Conservation (phyloP, 1,284 basidiomycete genomes). For the Phenoliferia sp. region DNA sequence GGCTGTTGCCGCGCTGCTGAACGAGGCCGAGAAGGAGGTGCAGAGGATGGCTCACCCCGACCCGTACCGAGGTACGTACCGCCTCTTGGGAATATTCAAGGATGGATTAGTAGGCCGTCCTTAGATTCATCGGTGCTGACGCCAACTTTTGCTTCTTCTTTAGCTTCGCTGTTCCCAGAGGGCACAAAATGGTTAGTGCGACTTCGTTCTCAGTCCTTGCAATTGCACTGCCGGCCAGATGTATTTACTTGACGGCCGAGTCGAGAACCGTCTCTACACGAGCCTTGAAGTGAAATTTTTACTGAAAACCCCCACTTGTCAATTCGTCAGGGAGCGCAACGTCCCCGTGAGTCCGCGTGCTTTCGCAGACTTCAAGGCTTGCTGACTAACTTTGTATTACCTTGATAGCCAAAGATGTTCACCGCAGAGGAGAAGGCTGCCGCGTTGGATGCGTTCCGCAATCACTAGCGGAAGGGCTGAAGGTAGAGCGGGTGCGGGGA, state of each 20-base stretch:
- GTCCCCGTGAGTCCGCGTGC: conserved; percentile 27
- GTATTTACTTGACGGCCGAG: too few species aligned
- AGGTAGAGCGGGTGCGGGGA: neutral
- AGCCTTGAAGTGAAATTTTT: too few species aligned
- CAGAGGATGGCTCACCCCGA: conserved; percentile 36
- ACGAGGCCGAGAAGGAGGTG: conserved; percentile 36
- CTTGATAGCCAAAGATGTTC: conserved; percentile 30
- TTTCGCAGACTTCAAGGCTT: too few species aligned
- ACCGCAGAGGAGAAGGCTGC: conserved; percentile 35
- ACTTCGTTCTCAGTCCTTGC: too few species aligned
- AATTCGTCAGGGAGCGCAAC: conserved; percentile 40
- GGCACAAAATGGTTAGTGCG: conserved; percentile 35
- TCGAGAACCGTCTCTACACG: too few species aligned
- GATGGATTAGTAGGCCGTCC: neutral
- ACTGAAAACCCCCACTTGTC: too few species aligned
- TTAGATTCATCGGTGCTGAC: neutral
- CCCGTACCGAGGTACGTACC: conserved; percentile 37
- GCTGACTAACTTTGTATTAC: neutral
- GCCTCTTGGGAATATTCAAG: neutral
- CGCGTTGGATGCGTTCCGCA: conserved; percentile 23
- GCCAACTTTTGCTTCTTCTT: neutral
- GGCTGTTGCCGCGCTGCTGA: conserved; percentile 36
- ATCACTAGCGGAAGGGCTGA: conserved; percentile 9
- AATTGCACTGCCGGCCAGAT: too few species aligned
- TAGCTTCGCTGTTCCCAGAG: conserved; percentile 35